phyloP scores from a whole-genome alignment of 108 stramenopile species.

The Cyclotella sp. region DNA sequence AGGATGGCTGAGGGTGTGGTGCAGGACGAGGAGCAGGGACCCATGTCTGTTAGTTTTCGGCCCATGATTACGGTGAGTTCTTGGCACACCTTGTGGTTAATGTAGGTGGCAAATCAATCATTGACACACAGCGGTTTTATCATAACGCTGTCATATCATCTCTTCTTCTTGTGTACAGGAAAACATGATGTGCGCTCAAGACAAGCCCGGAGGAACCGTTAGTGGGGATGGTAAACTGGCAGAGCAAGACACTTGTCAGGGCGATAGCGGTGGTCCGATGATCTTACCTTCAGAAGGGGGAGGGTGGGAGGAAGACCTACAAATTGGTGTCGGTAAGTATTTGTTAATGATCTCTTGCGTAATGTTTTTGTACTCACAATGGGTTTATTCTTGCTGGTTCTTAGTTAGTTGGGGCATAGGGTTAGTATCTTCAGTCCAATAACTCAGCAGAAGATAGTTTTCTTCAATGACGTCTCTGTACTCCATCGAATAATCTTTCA shows the following conservation, averaged over 20 bases:
- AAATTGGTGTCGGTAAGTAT: conserved; percentile 41
- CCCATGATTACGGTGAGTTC: conserved; percentile 21
- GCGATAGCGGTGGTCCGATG: conserved; percentile 51
- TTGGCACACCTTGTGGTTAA: background rate
- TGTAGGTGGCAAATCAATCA: background rate
- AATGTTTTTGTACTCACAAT: background rate
- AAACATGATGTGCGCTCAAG: conserved; percentile 53
- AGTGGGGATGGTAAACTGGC: conserved; percentile 11
- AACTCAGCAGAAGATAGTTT: no score
- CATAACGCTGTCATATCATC: background rate
- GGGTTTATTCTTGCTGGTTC: no score
- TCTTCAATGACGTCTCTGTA: background rate
- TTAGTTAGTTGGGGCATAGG: conserved; percentile 59
- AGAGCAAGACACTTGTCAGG: conserved; percentile 50
- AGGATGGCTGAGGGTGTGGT: conserved; percentile 15
- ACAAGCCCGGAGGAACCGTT: conserved; percentile 19
- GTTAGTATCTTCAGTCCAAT: conserved; percentile 5
- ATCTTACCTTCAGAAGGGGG: conserved; percentile 26
- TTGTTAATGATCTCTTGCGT: background rate
- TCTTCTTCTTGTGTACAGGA: conserved; percentile 6
- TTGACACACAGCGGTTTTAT: background rate
- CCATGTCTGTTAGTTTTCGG: conserved; percentile 3
- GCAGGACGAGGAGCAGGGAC: background rate
- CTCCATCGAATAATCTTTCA: background rate
- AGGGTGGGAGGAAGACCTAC: conserved; percentile 32